These are phyloP conservation scores for Parafenestella ontariensis DNA, from an alignment of 2,329 filamentous ascomycete genomes.

Conservation along the genomic window DNA sequence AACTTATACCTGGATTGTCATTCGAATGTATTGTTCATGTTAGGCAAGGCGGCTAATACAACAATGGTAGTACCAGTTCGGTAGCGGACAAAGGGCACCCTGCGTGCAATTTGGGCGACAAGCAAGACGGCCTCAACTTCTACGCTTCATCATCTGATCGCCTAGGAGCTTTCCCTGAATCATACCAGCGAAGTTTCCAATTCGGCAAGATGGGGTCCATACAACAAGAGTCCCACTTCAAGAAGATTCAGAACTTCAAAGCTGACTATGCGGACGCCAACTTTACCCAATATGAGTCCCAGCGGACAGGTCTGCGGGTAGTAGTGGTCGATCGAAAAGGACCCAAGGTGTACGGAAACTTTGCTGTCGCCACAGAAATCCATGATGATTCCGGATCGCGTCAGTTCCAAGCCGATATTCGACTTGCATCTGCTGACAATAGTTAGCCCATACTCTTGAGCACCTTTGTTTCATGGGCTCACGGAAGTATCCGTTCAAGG, in stretches of 20 bases:
- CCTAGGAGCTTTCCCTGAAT: background rate
- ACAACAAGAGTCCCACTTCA: conserved; percentile 68
- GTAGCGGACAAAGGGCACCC: conserved; percentile 32
- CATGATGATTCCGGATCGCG: conserved; percentile 93
- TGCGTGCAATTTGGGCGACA: conserved; percentile 4
- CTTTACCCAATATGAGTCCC: conserved; percentile 95
- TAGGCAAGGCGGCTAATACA: conserved; percentile 20
- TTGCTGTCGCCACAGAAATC: conserved; percentile 95
- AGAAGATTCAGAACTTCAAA: conserved; percentile 82
- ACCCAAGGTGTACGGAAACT: conserved; percentile 90
- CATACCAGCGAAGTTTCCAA: conserved; percentile 6
- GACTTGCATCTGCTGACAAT: conserved; percentile 7
- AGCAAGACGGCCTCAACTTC: conserved; percentile 6
- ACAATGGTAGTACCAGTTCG: conserved; percentile 42
- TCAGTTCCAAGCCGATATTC: conserved; percentile 20
- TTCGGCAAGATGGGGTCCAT: conserved; percentile 39
- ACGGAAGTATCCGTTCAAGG: conserved; percentile 92
- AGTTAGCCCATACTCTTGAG: conserved; percentile 57
- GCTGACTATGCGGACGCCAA: conserved; percentile 87
- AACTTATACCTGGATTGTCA: too few species aligned
- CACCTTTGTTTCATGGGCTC: conserved; percentile 73
- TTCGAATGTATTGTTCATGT: too few species aligned
- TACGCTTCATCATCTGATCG: background rate
- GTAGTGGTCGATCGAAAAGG: conserved; percentile 91
- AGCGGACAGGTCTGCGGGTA: conserved; percentile 91